Conservation (phyloP, 2,329 filamentous ascomycete genomes). For the Trichoderma lentiforme region DNA sequence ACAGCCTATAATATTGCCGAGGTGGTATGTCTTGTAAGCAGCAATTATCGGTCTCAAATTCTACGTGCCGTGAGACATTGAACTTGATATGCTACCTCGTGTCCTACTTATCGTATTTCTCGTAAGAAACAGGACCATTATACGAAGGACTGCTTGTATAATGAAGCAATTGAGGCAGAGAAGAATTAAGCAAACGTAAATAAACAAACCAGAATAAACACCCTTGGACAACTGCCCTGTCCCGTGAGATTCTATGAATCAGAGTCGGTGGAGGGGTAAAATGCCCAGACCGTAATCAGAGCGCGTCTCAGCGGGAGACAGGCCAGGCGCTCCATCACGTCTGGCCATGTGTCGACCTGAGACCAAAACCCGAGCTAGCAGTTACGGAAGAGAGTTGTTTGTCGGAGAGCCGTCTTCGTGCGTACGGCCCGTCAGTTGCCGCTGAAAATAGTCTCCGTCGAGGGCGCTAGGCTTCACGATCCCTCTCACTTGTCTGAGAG, state of each 20-base stretch:
- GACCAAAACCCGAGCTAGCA: not conserved
- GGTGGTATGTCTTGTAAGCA: not conserved
- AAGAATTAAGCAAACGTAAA: not conserved
- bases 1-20: not conserved
- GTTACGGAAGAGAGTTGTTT: not conserved
- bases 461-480: conserved; percentile 8
- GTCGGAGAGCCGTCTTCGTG: not conserved
- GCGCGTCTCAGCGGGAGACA: not conserved
- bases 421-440: conserved; percentile 7
- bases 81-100: not conserved
- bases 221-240: not conserved
- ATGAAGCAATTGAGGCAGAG: not conserved
- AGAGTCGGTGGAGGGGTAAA: not conserved
- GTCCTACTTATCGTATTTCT: not conserved
- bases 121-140: not conserved
- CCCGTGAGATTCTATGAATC: not conserved
- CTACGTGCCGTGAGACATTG: not conserved
- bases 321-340: not conserved
- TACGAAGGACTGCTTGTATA: not conserved
- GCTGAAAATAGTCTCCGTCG: not conserved
- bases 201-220: not conserved
- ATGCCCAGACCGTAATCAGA: not conserved
- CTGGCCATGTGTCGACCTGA: not conserved
- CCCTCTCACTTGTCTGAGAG: not conserved
- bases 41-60: not conserved